Evolutionary conservation across 1,284 basidiomycete species (phyloP).

Genomic region (Cutaneotrichosporon sp.): DNA sequence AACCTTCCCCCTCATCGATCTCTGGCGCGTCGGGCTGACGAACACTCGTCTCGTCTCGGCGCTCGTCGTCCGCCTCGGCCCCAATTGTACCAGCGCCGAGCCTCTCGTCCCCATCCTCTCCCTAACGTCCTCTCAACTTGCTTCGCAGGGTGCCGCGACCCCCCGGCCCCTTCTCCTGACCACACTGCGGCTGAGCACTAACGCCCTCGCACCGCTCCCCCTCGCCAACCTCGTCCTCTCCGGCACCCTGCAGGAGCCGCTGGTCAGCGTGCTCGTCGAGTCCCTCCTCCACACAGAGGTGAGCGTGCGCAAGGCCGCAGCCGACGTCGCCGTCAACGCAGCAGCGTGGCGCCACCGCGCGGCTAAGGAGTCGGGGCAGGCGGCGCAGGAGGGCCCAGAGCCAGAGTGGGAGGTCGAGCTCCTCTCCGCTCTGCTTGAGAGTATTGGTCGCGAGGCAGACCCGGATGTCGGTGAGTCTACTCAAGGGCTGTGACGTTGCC

Average conservation of each 20-base stretch:
- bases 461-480: constrained; percentile 72
- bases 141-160: constrained; percentile 27
- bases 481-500: neutral
- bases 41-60: constrained; percentile 62
- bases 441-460: constrained; percentile 65
- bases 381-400: constrained; percentile 55
- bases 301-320: constrained; percentile 70
- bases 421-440: constrained; percentile 72
- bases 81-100: constrained; percentile 61
- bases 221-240: constrained; percentile 61
- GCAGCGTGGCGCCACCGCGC: constrained; percentile 64
- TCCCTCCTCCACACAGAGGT: constrained; percentile 68
- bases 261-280: constrained; percentile 63
- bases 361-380: constrained; percentile 46
- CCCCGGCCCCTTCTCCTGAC: constrained; percentile 63
- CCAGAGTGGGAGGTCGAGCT: constrained; percentile 83
- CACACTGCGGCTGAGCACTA: constrained; percentile 69
- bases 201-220: constrained; percentile 62
- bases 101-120: constrained; percentile 59
- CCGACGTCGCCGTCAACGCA: constrained; percentile 75
- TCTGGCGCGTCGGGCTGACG: constrained; percentile 76
- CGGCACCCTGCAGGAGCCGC: constrained; percentile 38
- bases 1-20: constrained; percentile 77
- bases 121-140: constrained; percentile 36
- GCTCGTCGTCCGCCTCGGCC: constrained; percentile 52